phyloP scores from a whole-genome alignment of 768 basidiomycete species.

The Omphalotus guepiniiformis region DNA sequence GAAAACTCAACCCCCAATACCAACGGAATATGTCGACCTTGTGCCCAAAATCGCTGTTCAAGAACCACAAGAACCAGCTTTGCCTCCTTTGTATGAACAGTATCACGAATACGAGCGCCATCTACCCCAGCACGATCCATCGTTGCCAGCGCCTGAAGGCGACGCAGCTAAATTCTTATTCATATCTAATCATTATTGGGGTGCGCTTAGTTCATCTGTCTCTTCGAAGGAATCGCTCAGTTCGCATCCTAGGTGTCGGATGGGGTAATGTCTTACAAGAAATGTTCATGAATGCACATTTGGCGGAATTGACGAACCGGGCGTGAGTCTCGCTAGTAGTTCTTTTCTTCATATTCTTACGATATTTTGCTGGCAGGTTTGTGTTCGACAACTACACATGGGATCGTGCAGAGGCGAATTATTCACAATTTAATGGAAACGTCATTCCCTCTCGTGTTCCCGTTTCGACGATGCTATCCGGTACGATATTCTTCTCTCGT shows the following conservation, averaged over 20 bases:
- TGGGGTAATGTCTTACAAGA: constrained; percentile 66
- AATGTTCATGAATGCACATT: constrained; percentile 44
- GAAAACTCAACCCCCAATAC: not conserved
- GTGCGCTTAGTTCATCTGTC: constrained; percentile 33
- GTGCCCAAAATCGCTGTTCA: not conserved
- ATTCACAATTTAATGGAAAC: constrained; percentile 44
- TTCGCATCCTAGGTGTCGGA: constrained; percentile 36
- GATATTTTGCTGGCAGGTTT: constrained; percentile 28
- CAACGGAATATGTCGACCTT: not conserved
- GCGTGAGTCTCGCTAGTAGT: constrained; percentile 34
- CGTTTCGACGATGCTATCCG: constrained; percentile 47
- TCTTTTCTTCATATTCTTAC: not conserved
- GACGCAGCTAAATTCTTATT: constrained; percentile 41
- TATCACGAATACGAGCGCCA: constrained; percentile 40
- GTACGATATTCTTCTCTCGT: constrained; percentile 23
- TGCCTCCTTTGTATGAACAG: constrained; percentile 41
- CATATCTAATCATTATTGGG: constrained; percentile 42
- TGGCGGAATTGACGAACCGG: constrained; percentile 43
- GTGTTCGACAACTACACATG: constrained; percentile 62
- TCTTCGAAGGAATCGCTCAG: constrained; percentile 16
- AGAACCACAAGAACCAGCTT: not conserved
- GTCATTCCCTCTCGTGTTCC: constrained; percentile 52
- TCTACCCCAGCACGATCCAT: constrained; percentile 41
- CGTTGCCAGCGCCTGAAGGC: constrained; percentile 36
- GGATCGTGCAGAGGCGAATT: constrained; percentile 37